Evolutionary conservation across 148 eudicot genomes (phyloP).

Genomic region (Beta vulgaris): DNA sequence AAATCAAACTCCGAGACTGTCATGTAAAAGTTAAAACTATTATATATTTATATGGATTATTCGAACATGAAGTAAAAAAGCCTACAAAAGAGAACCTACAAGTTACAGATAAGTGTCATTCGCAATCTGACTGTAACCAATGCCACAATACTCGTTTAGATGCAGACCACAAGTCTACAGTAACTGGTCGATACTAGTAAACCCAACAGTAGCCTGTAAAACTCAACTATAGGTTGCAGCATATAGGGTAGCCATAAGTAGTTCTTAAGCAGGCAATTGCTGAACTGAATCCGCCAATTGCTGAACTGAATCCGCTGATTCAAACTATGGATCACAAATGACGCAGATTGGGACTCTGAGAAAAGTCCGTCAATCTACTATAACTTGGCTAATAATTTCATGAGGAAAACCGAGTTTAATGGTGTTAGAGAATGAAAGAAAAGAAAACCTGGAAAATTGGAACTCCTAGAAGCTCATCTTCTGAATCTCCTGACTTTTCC

Average conservation of each 20-base stretch:
- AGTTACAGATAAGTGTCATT: background rate
- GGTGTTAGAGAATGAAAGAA: background rate
- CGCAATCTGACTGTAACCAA: background rate
- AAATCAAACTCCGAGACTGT: conserved; percentile 74
- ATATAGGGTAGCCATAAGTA: background rate
- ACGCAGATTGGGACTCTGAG: background rate
- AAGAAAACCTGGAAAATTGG: conserved; percentile 94
- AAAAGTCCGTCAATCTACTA: background rate
- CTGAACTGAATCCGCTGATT: background rate
- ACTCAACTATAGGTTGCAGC: background rate
- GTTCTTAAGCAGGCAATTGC: background rate
- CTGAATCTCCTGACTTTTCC: conserved; percentile 44
- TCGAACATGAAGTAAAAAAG: background rate
- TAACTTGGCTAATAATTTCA: background rate
- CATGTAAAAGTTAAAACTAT: conserved; percentile 13
- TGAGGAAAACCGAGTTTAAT: background rate
- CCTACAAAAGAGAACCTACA: background rate
- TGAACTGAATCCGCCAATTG: background rate
- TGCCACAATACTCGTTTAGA: too few relatives aligned
- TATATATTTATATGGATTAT: background rate
- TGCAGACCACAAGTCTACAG: too few relatives aligned
- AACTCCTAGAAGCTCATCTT: conserved; percentile 66
- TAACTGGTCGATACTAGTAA: background rate
- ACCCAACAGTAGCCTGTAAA: background rate
- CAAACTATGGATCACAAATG: background rate